Percentiles rank a stretch among this genome's conserved stretches.
Conservation (phyloP, 1,139 yeast species). For the Yamadazyma diddensiae region DNA sequence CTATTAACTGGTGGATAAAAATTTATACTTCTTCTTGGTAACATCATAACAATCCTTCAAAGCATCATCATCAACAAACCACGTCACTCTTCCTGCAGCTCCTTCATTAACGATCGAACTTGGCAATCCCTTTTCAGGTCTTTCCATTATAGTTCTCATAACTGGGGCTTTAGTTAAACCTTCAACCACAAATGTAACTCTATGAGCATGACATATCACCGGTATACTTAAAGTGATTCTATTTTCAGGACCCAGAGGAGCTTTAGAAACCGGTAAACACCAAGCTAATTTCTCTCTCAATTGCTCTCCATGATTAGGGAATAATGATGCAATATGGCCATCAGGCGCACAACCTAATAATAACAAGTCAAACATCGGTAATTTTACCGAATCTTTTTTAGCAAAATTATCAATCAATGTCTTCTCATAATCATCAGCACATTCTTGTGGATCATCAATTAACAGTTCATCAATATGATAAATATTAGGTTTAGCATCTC, state of each 20-base stretch:
- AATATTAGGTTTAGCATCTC: conserved; percentile 60
- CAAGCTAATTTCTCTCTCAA: conserved; percentile 90
- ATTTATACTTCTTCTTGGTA: conserved; percentile 74
- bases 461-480: conserved; percentile 79
- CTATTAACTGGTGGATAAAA: conserved; percentile 41
- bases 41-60: conserved; percentile 74
- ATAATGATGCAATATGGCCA: conserved; percentile 94
- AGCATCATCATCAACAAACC: conserved; percentile 98
- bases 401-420: conserved; percentile 85
- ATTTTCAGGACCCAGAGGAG: conserved; percentile 85
- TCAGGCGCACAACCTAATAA: conserved; percentile 97
- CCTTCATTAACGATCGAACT: conserved; percentile 92
- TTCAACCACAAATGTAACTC: conserved; percentile 92
- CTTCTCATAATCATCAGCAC: conserved; percentile 92
- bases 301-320: conserved; percentile 84
- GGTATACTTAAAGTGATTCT: conserved; percentile 94
- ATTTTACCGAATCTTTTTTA: conserved; percentile 90
- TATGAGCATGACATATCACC: conserved; percentile 88
- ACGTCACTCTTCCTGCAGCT: conserved; percentile 93
- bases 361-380: conserved; percentile 90
- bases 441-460: conserved; percentile 84
- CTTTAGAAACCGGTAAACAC: conserved; percentile 92
- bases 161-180: conserved; percentile 96
- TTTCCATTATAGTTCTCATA: conserved; percentile 88
- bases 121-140: conserved; percentile 96